Evolutionary conservation across 805 yeast genomes (phyloP).

Genomic region (Metschnikowia anglica): DNA sequence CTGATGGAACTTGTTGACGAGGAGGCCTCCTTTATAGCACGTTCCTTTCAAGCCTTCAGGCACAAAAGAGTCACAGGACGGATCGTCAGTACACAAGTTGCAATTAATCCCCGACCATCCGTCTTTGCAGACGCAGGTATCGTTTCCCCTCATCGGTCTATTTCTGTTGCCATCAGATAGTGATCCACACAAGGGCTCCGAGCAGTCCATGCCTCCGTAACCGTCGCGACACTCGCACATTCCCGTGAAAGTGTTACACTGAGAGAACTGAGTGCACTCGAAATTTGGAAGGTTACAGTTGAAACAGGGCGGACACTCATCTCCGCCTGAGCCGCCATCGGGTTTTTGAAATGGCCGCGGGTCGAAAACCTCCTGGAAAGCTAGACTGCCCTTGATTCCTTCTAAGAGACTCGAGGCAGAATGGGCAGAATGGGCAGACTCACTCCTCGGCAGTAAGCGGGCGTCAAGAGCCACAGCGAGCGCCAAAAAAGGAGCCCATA

Average conservation of each 20-base stretch:
- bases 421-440: no score
- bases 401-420: conserved; percentile 6
- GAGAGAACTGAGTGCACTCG: conserved; percentile 84
- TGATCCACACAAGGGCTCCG: conserved; percentile 84
- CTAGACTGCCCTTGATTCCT: conserved; percentile 3
- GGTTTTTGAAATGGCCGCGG: no score
- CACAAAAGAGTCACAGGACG: conserved; percentile 80
- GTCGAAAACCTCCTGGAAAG: conserved; percentile 9
- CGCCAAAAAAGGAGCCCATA: conserved; percentile 2
- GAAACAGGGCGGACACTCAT: conserved; percentile 81
- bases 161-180: conserved; percentile 57
- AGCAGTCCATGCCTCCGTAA: conserved; percentile 91
- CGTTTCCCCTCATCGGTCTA: conserved; percentile 62
- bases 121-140: conserved; percentile 65
- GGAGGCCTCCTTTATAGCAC: conserved; percentile 81
- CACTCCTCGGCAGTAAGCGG: neutral
- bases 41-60: conserved; percentile 86
- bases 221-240: conserved; percentile 91
- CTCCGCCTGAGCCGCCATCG: neutral
- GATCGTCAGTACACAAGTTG: conserved; percentile 73
- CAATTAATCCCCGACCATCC: conserved; percentile 98
- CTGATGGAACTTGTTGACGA: conserved; percentile 79
- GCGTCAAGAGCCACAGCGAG: neutral
- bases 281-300: conserved; percentile 92
- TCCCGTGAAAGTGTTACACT: conserved; percentile 86